Conservation (phyloP, 768 basidiomycete genomes). For the Sporobolomyces pararoseus region DNA sequence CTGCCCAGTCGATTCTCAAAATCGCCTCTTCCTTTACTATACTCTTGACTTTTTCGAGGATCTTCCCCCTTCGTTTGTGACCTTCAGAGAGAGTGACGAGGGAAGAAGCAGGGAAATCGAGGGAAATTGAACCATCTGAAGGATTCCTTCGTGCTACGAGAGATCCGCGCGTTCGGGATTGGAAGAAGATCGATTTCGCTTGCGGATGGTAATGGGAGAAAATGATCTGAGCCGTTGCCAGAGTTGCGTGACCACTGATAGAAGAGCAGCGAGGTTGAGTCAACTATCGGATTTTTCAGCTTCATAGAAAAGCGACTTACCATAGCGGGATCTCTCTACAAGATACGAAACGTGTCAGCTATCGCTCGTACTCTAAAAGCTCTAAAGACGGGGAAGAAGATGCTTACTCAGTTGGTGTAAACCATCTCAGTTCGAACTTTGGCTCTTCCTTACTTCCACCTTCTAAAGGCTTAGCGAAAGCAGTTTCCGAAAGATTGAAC, state of each 20-base stretch:
- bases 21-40: constrained; percentile 21
- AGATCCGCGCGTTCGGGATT: constrained; percentile 36
- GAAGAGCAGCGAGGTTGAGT: not conserved
- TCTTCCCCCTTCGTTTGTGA: constrained; percentile 1
- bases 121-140: constrained; percentile 35
- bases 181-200: constrained; percentile 38
- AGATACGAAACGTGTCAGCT: not conserved
- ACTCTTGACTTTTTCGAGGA: not conserved
- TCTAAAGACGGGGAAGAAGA: too few species aligned
- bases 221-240: constrained; percentile 47
- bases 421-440: constrained; percentile 47
- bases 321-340: constrained; percentile 46
- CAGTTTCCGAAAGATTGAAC: constrained; percentile 47
- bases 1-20: constrained; percentile 26
- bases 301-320: constrained; percentile 7
- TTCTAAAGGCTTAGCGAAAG: constrained; percentile 32
- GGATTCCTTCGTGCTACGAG: constrained; percentile 34
- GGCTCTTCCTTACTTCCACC: constrained; percentile 3
- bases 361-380: not conserved
- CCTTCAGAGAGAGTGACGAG: constrained; percentile 20
- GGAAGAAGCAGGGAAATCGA: constrained; percentile 45
- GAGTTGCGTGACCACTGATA: constrained; percentile 48
- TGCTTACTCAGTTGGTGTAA: constrained; percentile 39
- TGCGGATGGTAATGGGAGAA: constrained; percentile 36
- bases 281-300: not conserved